A percentile compares a stretch with the other conserved stretches of the same genome.
phyloP scores from a whole-genome alignment of 768 basidiomycete species.

The Strobilomyces confusus region DNA sequence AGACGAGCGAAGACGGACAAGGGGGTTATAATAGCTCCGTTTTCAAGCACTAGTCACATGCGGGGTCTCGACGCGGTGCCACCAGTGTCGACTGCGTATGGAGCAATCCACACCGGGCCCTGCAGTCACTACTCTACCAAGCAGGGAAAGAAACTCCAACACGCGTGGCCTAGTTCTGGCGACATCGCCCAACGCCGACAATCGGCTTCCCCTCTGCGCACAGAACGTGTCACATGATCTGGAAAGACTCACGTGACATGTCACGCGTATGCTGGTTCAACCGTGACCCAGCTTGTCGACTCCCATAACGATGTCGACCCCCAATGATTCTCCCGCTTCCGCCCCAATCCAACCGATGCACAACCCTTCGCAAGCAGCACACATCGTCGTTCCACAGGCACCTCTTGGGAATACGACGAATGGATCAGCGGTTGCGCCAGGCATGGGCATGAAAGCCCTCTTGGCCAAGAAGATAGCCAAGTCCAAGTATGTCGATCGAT shows the following conservation, averaged over 20 bases:
- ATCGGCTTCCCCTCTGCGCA: no score
- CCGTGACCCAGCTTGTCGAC: neutral
- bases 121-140: neutral
- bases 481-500: slow-evolving; percentile 56
- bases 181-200: no score
- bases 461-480: slow-evolving; percentile 93
- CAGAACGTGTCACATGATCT: slow-evolving; percentile 20
- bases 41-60: slow-evolving; percentile 20
- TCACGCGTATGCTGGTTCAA: slow-evolving; percentile 18
- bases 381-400: slow-evolving; percentile 73
- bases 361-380: slow-evolving; percentile 77
- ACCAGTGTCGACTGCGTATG: slow-evolving; percentile 3
- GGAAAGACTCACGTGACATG: slow-evolving; percentile 20
- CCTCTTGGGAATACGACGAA: slow-evolving; percentile 67
- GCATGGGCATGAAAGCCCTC: slow-evolving; percentile 87
- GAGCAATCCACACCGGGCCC: slow-evolving; percentile 6
- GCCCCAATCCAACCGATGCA: slow-evolving; percentile 78
- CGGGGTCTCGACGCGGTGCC: slow-evolving; percentile 30
- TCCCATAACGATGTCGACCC: slow-evolving; percentile 36
- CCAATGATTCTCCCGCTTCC: slow-evolving; percentile 60
- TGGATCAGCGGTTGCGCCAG: slow-evolving; percentile 50
- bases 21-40: slow-evolving; percentile 18
- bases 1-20: slow-evolving; percentile 2
- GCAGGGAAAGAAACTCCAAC: no score
- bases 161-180: no score